A percentile compares a stretch with the other conserved stretches of the same genome.
phyloP scores from a whole-genome alignment of 495 filamentous ascomycete genomes.

The Lophiostoma macrostomum region DNA sequence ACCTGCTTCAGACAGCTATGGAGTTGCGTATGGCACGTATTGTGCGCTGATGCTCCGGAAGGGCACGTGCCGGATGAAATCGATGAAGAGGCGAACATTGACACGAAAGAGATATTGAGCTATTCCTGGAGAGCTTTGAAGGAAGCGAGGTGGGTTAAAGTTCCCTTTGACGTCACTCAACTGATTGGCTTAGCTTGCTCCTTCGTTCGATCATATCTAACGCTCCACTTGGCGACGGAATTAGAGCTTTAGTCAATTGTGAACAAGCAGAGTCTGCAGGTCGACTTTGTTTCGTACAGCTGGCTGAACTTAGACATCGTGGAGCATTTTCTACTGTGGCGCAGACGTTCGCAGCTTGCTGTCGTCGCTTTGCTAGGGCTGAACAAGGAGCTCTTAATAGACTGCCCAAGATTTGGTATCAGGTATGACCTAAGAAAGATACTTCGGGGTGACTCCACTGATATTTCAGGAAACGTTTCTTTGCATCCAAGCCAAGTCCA shows the following conservation, averaged over 20 bases:
- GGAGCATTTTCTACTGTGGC: slow-evolving; percentile 94
- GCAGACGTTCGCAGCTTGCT: slow-evolving; percentile 78
- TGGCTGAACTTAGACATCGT: slow-evolving; percentile 79
- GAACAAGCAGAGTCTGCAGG: slow-evolving; percentile 59
- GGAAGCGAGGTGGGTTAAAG: slow-evolving; percentile 68
- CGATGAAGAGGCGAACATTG: slow-evolving; percentile 62
- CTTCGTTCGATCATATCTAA: slow-evolving; percentile 55
- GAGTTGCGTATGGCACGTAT: slow-evolving; percentile 65
- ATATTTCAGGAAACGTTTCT: slow-evolving; percentile 15
- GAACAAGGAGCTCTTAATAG: slow-evolving; percentile 44
- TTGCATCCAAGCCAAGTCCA: slow-evolving; percentile 62
- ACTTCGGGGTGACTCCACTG: neutral
- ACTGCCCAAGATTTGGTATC: slow-evolving; percentile 62
- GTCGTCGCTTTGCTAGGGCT: slow-evolving; percentile 47
- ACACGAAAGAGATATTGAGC: slow-evolving; percentile 82
- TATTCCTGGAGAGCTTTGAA: slow-evolving; percentile 92
- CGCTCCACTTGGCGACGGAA: slow-evolving; percentile 21
- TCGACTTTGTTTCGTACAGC: slow-evolving; percentile 69
- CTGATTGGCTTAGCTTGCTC: slow-evolving; percentile 49
- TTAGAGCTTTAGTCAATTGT: slow-evolving; percentile 2
- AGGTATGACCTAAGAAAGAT: slow-evolving; percentile 46
- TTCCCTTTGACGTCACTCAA: too few species aligned
- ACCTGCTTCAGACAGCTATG: slow-evolving; percentile 63
- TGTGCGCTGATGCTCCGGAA: slow-evolving; percentile 91
- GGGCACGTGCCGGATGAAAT: slow-evolving; percentile 73